Base-by-base conservation (phyloP, 352 stramenopile genomes). In the Phytophthora hybrid region DNA sequence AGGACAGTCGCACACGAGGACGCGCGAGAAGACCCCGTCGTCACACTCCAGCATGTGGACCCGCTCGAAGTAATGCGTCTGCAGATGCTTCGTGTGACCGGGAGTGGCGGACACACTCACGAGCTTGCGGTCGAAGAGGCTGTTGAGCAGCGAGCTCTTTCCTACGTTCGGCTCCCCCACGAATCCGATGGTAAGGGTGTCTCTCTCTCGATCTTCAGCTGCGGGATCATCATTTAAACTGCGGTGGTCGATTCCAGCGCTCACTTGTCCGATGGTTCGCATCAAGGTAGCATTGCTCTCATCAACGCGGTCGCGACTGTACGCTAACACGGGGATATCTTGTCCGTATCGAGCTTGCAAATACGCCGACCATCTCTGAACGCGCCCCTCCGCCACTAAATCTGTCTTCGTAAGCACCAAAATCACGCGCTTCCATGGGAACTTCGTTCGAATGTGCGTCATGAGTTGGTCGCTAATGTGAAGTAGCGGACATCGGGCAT, bases 401-500 rank as follows among this genome's bases (percentile, higher is more conserved):
- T 99, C 98, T 49, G 98, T 98, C 81, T 99, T 99, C 64, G 99
- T 99, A n/a, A 99, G 71, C n/a, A 99, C 97, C 5, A 99, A 77
- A 21, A 99, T 84, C 60, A 99, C 83, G 11, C 90, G 82, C 79
- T 99, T 99, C 71, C 70, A 75, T 14, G 83, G 82, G 14, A 80
- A 77, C 0, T 80, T 61, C 5, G 54, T 63, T 5, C 61, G 68
- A 52, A 93, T 80, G 62, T 93, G 70, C n/a, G 57, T 72, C 58
- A 93, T 78, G 41, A 95, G 63, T 34, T 73, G 84, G 51, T 94
- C 84, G 37, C 88, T 94, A 11, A 95, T 63, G 63, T 94, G 86
- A 23, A 94, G 71, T 34, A 93, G 52, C 7, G 89, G 89, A 61
- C 85, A 94, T 4, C 89, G 88, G 41, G 78, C 80, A 69, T 96